phyloP scores from a whole-genome alignment of 805 yeast species.

The Schizosaccharomyces osmophilus region DNA sequence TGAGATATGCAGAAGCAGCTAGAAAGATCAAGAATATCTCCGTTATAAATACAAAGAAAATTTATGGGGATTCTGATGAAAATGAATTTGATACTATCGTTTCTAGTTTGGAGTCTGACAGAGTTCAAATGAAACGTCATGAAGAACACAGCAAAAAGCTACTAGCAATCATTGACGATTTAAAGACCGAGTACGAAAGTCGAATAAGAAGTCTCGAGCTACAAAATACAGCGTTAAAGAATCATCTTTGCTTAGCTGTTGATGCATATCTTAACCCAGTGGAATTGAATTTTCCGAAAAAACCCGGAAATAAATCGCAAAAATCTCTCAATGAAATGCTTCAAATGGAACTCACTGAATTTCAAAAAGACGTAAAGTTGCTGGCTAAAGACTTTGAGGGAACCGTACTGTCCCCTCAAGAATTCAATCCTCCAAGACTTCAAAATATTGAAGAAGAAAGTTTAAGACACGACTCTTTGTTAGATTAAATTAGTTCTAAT shows the following conservation, averaged over 20 bases:
- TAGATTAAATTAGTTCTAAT: neutral
- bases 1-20: neutral
- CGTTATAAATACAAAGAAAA: neutral
- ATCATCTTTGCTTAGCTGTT: neutral
- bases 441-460: neutral
- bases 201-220: neutral
- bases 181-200: neutral
- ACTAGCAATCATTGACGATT: neutral
- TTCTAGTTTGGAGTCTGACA: neutral
- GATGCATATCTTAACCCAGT: neutral
- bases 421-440: no score
- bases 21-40: neutral
- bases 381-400: neutral
- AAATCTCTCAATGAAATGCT: no score
- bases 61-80: neutral
- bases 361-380: neutral
- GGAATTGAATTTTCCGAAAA: neutral
- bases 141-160: neutral
- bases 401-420: no score
- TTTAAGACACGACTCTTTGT: neutral
- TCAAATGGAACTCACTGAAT: no score
- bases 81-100: neutral
- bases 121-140: neutral
- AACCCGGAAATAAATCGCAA: no score
- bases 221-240: neutral